phyloP scores from a whole-genome alignment of 2,329 filamentous ascomycete genomes.

The Calonectria pseudoreteaudii region DNA sequence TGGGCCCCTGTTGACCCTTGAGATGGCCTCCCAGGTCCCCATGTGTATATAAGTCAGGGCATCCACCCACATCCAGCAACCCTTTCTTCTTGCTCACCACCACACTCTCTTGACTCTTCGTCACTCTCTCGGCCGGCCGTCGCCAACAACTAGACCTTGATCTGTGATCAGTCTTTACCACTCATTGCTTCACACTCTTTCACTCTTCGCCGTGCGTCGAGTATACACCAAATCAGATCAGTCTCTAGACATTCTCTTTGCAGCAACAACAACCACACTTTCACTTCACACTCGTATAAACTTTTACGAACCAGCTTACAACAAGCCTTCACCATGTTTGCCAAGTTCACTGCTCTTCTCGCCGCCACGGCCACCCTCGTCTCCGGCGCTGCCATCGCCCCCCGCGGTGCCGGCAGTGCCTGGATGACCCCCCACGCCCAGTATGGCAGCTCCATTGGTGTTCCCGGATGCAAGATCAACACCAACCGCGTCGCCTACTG shows the following conservation, averaged over 20 bases:
- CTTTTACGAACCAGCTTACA: constrained; percentile 23
- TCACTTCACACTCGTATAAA: constrained; percentile 31
- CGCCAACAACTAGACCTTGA: constrained; percentile 37
- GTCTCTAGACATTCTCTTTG: constrained; percentile 33
- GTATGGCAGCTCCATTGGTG: constrained; percentile 68
- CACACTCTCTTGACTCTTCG: constrained; percentile 34
- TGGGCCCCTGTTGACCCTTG: constrained; percentile 32
- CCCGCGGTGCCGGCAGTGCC: constrained; percentile 45
- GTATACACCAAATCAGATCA: constrained; percentile 41
- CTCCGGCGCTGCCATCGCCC: constrained; percentile 42
- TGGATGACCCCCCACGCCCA: constrained; percentile 66
- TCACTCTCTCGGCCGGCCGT: constrained; percentile 44
- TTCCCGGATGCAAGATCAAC: constrained; percentile 70
- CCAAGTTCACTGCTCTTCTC: constrained; percentile 41
- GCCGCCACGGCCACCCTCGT: constrained; percentile 45
- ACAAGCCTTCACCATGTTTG: constrained; percentile 42
- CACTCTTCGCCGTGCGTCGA: constrained; percentile 46
- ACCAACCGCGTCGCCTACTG: constrained; percentile 73
- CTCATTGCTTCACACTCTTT: constrained; percentile 36
- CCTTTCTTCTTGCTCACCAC: constrained; percentile 24
- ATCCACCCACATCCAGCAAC: constrained; percentile 29
- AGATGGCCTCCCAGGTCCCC: constrained; percentile 18
- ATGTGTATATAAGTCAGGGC: constrained; percentile 36
- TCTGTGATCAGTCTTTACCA: constrained; percentile 45
- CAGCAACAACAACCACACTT: constrained; percentile 2